Percentiles rank a stretch among this genome's conserved stretches.
Conservation (phyloP, 768 basidiomycete species). For the Symmetrospora coprosmae region DNA sequence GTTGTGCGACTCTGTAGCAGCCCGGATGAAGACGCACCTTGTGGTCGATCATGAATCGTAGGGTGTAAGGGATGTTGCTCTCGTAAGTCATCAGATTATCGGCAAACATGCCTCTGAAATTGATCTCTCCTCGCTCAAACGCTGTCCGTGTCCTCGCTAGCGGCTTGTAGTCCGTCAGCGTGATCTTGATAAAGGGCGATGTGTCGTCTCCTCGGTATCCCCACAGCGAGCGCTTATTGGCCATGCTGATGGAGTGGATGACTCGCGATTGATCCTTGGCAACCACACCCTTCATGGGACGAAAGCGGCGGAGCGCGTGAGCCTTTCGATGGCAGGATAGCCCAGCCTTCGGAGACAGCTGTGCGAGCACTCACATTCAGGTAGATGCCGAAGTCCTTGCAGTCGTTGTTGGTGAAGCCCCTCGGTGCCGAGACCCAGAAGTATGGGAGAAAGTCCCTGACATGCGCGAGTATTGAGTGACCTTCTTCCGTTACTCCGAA, state of each 20-base stretch:
- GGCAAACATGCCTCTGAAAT: slow-evolving; percentile 49
- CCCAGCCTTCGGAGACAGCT: neutral
- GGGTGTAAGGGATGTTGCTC: slow-evolving; percentile 77
- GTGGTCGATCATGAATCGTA: slow-evolving; percentile 97
- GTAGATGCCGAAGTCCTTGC: slow-evolving; percentile 50
- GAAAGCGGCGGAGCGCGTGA: neutral
- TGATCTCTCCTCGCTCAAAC: slow-evolving; percentile 58
- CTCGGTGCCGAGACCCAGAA: slow-evolving; percentile 80
- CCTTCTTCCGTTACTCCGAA: slow-evolving; percentile 79
- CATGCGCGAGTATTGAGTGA: slow-evolving; percentile 71
- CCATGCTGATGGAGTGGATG: slow-evolving; percentile 24
- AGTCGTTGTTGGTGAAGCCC: slow-evolving; percentile 59
- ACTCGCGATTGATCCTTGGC: neutral
- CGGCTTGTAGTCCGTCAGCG: slow-evolving; percentile 53
- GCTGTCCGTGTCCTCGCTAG: slow-evolving; percentile 85
- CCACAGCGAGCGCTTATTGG: slow-evolving; percentile 50
- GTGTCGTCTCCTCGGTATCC: slow-evolving; percentile 72
- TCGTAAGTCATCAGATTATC: slow-evolving; percentile 60
- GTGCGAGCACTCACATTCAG: slow-evolving; percentile 58
- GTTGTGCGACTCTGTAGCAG: neutral
- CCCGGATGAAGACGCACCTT: slow-evolving; percentile 45
- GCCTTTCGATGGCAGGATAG: neutral
- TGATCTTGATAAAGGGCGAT: slow-evolving; percentile 72
- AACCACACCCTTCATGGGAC: neutral
- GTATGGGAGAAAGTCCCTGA: slow-evolving; percentile 75